Percentiles rank a stretch among this genome's conserved stretches.
These are phyloP conservation scores for Lipomyces sp. DNA, from an alignment of 805 yeast species.

Conservation along the genomic window DNA sequence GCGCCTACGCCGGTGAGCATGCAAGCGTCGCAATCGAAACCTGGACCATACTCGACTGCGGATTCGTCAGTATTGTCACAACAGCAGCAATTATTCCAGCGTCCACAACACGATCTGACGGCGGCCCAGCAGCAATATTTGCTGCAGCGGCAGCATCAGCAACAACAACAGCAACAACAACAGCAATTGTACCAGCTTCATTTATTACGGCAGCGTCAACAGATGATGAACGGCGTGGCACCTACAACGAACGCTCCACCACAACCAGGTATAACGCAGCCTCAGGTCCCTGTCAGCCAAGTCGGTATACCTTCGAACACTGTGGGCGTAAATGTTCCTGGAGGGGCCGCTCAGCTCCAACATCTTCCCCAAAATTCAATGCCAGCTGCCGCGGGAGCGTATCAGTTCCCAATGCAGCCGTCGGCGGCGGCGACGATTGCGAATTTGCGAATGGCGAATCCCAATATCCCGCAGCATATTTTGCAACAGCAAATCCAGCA, in stretches of 20 bases:
- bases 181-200: constrained; percentile 26
- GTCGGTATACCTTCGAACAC: constrained; percentile 8
- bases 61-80: constrained; percentile 9
- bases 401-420: constrained; percentile 20
- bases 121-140: constrained; percentile 23
- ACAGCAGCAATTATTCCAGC: constrained; percentile 20
- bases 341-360: constrained; percentile 4
- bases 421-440: constrained; percentile 11
- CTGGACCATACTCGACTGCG: not conserved
- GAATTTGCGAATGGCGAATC: constrained; percentile 18
- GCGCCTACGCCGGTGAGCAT: constrained; percentile 10
- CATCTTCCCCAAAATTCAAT: constrained; percentile 5
- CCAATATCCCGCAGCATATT: constrained; percentile 26
- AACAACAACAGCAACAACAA: constrained; percentile 15
- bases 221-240: constrained; percentile 19
- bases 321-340: constrained; percentile 5
- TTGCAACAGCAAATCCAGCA: constrained; percentile 31
- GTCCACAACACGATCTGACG: constrained; percentile 23
- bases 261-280: constrained; percentile 4
- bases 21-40: constrained; percentile 4
- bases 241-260: constrained; percentile 5
- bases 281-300: constrained; percentile 14
- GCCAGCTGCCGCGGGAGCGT: constrained; percentile 9
- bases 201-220: constrained; percentile 21
- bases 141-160: constrained; percentile 17